Evolutionary conservation across 2,329 filamentous ascomycete genomes (phyloP), one percentile per base, ranked within the genome.

Genomic region (Fusarium annulatum): DNA sequence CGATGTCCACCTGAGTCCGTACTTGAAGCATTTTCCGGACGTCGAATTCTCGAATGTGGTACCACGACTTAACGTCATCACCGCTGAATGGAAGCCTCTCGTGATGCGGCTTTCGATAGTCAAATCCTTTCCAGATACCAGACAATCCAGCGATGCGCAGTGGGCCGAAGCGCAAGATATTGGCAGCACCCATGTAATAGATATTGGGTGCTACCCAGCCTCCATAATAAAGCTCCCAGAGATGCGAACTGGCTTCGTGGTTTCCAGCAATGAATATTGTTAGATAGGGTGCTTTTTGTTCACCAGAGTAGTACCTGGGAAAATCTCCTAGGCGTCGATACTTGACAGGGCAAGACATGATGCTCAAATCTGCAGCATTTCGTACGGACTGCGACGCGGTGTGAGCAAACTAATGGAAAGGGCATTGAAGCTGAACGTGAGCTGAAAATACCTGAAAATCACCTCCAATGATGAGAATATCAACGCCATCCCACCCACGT

Each of bases 191-290:
- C 81, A 98, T 88, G 83, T 98, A 99, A 86, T 98, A 99, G 72
- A 99, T 98, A 76, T 96, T 97, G 14, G 94, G 95, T 12, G 96
- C 96, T 10, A 94, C 96, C 96, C 96, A 99, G 57, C 96, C 96
- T 58, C 96, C 96, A 80, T 98, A 97, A 84, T 94, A 97, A 1
- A 99, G 88, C 83, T 99, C 96, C 86, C 92, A 96, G 9, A 97
- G 86, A 82, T 98, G 91, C 57, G 93, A 95, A 78, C 93, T 93
- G 2, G 96, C 96, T 84, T 99, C 96, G 79, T 99, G 96, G 80
- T 99, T 99, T 5, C 96, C 96, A 48, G 92, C 95, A 57, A 97
- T 91, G 83, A 98, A 98, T 49, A 98, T 86, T 21, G 96, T 99
- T 51, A 97, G 87, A 80, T 95, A 97, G 0, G 96, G 96, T 2